These are phyloP conservation scores for Botrytis fragariae DNA, from an alignment of 2,329 filamentous ascomycete species.

Conservation along the genomic window DNA sequence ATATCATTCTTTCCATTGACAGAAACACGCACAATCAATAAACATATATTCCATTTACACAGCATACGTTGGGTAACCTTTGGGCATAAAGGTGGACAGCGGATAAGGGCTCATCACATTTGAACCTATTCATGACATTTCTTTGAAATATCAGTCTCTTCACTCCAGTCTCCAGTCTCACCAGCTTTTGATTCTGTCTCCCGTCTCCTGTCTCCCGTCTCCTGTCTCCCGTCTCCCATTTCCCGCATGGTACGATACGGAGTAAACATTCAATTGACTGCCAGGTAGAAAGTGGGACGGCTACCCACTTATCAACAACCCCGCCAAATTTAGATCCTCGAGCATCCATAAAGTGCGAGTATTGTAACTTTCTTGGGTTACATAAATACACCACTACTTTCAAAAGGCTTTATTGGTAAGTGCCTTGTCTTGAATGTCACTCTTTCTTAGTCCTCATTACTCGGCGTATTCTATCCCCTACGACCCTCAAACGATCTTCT, in stretches of 20 bases:
- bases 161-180: not conserved
- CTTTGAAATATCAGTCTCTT: not conserved
- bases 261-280: not conserved
- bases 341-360: not conserved
- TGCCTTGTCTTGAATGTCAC: conserved; percentile 1
- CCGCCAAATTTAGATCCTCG: not conserved
- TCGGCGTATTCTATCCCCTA: not conserved
- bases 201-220: not conserved
- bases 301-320: not conserved
- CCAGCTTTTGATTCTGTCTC: not conserved
- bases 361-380: not conserved
- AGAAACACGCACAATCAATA: not conserved
- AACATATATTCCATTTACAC: not conserved
- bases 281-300: not conserved
- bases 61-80: not conserved
- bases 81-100: not conserved
- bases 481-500: not conserved
- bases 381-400: not conserved
- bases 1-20: not conserved
- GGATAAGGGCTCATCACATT: not conserved
- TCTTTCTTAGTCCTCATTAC: not conserved
- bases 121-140: not conserved
- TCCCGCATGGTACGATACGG: too few species aligned
- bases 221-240: not conserved
- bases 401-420: not conserved